Base-by-base conservation (phyloP, 805 yeast genomes). In the Yarrowia porcina region DNA sequence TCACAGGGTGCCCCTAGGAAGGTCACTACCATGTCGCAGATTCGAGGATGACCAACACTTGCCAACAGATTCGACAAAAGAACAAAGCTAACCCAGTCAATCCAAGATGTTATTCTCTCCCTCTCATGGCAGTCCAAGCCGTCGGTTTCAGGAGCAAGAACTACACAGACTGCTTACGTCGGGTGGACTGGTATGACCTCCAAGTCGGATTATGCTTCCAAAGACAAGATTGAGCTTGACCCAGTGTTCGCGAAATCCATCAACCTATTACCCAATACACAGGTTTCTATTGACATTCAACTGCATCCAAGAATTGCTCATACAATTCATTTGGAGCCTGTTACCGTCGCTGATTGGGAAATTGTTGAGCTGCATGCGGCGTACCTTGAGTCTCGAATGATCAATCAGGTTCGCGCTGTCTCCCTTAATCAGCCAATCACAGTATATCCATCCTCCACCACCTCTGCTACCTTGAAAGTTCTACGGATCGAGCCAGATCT, bases 301-400 rank as follows among this genome's bases (percentile, higher is more conserved):
- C 76, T 83, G 13, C 77, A 82, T 38, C 72, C 78, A 1, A 82
- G 80, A n/a, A 79, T 74, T 41, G 83, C 90, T 0, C 76, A 79
- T 6, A 82, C 84, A 3, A 85, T 92, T 2, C 85, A 83, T 69
- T 79, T 93, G 45, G 97, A 89, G 69, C 98, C 98, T 0, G 74
- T 82, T 18, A 80, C 89, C 0, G 73, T 85, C 1, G 80, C 87
- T 5, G 99, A 93, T 71, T 93, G 97, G 97, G 97, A 92, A 67
- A 76, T 89, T 27, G 88, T 91, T 2, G 97, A 92, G 70, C 73
- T 88, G 2, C 89, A 93, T 72, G 93, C 96, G 1, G 84, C 81
- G 28, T 82, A 80, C 42, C 80, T 93, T 25, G 97, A 93, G 70
- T 83, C 84, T 49, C 82, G 83, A 66, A 79, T 92, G 68, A 75